Conservation (phyloP, 495 filamentous ascomycete genomes). For the Neurospora sublineolata region DNA sequence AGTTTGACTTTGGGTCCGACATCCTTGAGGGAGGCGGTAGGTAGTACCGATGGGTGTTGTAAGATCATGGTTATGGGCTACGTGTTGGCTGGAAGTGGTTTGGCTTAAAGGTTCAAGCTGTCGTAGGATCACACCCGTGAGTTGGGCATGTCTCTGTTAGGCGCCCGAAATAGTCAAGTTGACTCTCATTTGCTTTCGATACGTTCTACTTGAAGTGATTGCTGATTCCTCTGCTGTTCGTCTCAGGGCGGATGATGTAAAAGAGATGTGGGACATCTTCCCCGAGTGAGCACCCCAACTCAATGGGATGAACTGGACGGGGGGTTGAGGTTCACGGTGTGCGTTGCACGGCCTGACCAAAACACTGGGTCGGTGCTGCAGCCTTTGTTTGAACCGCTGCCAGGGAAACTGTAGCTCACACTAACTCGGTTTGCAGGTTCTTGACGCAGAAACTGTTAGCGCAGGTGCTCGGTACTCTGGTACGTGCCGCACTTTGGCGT, state of each 20-base stretch:
- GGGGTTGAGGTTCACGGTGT: not conserved
- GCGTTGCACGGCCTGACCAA: not conserved
- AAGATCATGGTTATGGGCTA: not conserved
- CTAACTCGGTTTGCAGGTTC: not conserved
- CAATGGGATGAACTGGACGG: not conserved
- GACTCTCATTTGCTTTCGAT: too few species aligned
- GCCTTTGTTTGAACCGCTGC: not conserved
- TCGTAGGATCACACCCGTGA: not conserved
- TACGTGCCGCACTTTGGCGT: not conserved
- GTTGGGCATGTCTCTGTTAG: not conserved
- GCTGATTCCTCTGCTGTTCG: too few species aligned
- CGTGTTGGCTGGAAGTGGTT: not conserved
- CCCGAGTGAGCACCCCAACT: too few species aligned
- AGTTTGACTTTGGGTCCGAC: not conserved
- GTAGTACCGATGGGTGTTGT: not conserved
- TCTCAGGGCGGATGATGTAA: too few species aligned
- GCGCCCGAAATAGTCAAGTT: not conserved
- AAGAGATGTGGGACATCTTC: too few species aligned
- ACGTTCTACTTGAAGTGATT: too few species aligned
- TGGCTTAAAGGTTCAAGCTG: not conserved
- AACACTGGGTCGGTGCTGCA: too few species aligned
- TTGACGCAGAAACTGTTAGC: not conserved
- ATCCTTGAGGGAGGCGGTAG: not conserved
- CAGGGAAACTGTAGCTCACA: not conserved
- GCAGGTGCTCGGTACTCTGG: not conserved